Percentiles rank a stretch among this genome's conserved stretches.
These are phyloP conservation scores for Cydonia oblonga DNA, from an alignment of 331 rosid species.

Conservation along the genomic window DNA sequence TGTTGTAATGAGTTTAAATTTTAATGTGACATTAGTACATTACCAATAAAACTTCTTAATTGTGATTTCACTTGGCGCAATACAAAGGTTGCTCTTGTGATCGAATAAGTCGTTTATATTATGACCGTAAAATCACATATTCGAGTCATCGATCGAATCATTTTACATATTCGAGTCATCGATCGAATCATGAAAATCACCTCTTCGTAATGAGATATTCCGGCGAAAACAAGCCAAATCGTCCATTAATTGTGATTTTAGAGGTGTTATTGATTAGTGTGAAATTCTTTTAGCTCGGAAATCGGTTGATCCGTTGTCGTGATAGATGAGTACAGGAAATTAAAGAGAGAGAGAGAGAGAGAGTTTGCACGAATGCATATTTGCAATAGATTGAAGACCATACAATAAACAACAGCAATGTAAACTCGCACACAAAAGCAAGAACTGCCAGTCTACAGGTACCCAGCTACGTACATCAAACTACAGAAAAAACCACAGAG, in stretches of 20 bases:
- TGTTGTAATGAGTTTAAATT: neutral
- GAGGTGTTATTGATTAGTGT: neutral
- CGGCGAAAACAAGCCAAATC: no score
- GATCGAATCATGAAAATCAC: no score
- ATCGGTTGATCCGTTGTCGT: neutral
- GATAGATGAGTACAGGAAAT: neutral
- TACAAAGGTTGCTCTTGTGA: no score
- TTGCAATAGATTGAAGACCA: neutral
- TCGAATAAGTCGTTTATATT: no score
- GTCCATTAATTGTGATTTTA: no score
- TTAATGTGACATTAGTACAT: neutral
- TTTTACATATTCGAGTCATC: no score
- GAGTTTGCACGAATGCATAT: neutral
- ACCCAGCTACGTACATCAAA: neutral
- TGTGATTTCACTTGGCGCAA: neutral
- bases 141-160: no score
- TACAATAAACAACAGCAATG: neutral
- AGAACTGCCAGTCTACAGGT: neutral
- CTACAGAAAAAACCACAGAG: neutral
- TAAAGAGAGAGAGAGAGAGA: no score
- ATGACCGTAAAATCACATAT: no score
- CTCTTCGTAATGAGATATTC: no score
- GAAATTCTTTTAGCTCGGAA: neutral
- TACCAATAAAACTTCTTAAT: neutral
- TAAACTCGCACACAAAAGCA: neutral